Evolutionary conservation across 352 stramenopile species (phyloP).

Genomic region (Phytophthora hybrid): DNA sequence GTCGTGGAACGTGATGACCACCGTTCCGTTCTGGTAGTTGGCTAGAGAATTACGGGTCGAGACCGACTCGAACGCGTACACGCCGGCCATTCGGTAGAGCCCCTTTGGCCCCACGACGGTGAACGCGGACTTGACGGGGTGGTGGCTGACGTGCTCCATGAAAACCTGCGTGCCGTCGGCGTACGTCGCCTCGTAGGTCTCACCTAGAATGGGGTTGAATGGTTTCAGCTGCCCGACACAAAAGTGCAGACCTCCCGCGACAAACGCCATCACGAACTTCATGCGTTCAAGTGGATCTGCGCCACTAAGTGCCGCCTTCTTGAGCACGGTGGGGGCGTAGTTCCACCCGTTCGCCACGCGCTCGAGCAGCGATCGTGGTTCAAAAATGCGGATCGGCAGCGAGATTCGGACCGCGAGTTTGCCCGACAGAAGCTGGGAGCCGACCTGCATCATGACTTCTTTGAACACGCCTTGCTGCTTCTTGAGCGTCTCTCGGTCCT

Average conservation of each 20-base stretch:
- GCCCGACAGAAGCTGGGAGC: slow-evolving; percentile 69
- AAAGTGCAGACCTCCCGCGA: slow-evolving; percentile 74
- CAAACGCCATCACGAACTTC: slow-evolving; percentile 79
- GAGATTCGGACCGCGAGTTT: slow-evolving; percentile 79
- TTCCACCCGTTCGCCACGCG: slow-evolving; percentile 80
- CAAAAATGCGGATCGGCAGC: slow-evolving; percentile 81
- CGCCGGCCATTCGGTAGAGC: slow-evolving; percentile 62
- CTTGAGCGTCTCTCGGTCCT: slow-evolving; percentile 74
- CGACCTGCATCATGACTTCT: slow-evolving; percentile 80
- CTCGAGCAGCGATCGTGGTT: slow-evolving; percentile 75
- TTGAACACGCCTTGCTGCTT: slow-evolving; percentile 87
- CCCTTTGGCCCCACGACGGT: slow-evolving; percentile 52
- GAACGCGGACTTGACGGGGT: slow-evolving; percentile 76
- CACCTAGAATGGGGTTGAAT: slow-evolving; percentile 84
- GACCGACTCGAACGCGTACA: slow-evolving; percentile 79
- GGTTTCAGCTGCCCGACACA: slow-evolving; percentile 79
- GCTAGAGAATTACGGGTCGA: slow-evolving; percentile 74
- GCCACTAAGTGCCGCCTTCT: slow-evolving; percentile 61
- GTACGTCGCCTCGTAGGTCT: slow-evolving; percentile 82
- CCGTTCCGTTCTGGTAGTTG: slow-evolving; percentile 66
- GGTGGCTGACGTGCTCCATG: slow-evolving; percentile 78
- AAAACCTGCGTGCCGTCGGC: slow-evolving; percentile 74
- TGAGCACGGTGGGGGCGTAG: slow-evolving; percentile 79
- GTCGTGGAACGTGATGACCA: slow-evolving; percentile 61
- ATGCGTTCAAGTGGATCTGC: slow-evolving; percentile 70